Base-by-base conservation (phyloP, 257 asterid species). In the Mitragyna speciosa region DNA sequence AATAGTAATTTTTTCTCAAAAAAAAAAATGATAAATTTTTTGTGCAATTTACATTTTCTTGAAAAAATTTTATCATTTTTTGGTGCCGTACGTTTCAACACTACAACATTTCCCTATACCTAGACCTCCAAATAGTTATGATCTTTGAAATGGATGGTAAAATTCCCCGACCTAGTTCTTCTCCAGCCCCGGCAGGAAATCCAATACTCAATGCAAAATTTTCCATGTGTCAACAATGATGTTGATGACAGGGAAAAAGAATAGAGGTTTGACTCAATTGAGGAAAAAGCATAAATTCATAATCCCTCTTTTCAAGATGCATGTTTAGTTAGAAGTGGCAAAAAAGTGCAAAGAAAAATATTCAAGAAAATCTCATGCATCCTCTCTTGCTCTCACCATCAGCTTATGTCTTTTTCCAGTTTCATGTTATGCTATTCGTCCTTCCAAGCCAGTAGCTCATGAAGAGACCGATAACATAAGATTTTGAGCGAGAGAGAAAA, bases 351-450 rank as follows among this genome's bases (percentile, higher is more conserved):
- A 28, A 19, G 10, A 4, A 72, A 49, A 26, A 28, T 26, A 41
- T 16, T 28, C 20, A 12, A 26, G 77, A 58, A 64, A 72, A 78
- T 78, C 70, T 76, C 43, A 31, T 63, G 43, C 66, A 51, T 54
- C 66, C 45, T 12, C 16, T 64, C 65, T 76, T 30, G 12, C 19
- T n/a, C 17, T 4, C 30, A 17, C 59, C 11, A 12, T 26, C 41
- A 31, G 48, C 11, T 78, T 43, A 7, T 28, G n/a, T 26, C 39
- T n/a, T 17, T 69, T 61, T 20, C 72, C 69, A 70, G 47, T 59
- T 67, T 81, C 76, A 31, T 56, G n/a, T 47, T 67, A 47, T 52
- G 76, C 65, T 20, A 54, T 75, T 68, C 58, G 71, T 67, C 70
- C 76, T 75, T 81, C 22, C 9, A 28, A 43, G 72, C n/a, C 70